Conservation (phyloP, 371 early-diverging fungal species). For the Batkoa obscura region DNA sequence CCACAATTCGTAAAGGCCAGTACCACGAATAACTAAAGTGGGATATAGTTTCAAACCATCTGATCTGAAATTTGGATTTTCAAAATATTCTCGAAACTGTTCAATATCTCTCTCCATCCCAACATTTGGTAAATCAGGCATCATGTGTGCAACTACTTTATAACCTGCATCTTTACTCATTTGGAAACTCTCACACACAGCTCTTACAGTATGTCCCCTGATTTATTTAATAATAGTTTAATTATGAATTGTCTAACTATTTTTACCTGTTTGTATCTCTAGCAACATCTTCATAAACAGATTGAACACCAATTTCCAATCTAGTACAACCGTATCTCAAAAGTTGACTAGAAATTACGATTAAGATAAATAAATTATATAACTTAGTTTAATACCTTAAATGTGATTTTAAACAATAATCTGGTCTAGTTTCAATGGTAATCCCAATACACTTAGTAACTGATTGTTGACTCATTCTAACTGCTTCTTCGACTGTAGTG, state of each 20-base stretch:
- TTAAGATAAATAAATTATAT: background rate
- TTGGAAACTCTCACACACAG: constrained; percentile 95
- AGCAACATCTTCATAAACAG: constrained; percentile 99
- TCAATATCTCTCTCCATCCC: constrained; percentile 99
- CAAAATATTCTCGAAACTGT: constrained; percentile 99
- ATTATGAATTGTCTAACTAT: background rate
- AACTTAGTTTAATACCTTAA: constrained; percentile 21
- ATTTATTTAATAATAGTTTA: background rate
- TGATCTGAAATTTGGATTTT: constrained; percentile 96
- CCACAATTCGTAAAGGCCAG: constrained; percentile 99
- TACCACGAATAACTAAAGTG: constrained; percentile 98
- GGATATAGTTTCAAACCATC: constrained; percentile 99
- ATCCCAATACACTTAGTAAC: constrained; percentile 98
- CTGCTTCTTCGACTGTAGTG: constrained; percentile 92
- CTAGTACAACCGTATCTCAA: constrained; percentile 98
- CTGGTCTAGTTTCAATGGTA: constrained; percentile 99
- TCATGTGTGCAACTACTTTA: constrained; percentile 99
- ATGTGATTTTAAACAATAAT: constrained; percentile 97
- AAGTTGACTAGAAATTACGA: constrained; percentile 64
- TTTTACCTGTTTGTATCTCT: constrained; percentile 86
- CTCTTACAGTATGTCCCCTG: constrained; percentile 96
- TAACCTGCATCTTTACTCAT: constrained; percentile 98
- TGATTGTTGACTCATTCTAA: constrained; percentile 88
- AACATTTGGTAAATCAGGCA: constrained; percentile 99
- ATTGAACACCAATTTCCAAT: constrained; percentile 98